Evolutionary conservation across 1,139 yeast species (phyloP).

Genomic region (Debaryomyces fabryi): DNA sequence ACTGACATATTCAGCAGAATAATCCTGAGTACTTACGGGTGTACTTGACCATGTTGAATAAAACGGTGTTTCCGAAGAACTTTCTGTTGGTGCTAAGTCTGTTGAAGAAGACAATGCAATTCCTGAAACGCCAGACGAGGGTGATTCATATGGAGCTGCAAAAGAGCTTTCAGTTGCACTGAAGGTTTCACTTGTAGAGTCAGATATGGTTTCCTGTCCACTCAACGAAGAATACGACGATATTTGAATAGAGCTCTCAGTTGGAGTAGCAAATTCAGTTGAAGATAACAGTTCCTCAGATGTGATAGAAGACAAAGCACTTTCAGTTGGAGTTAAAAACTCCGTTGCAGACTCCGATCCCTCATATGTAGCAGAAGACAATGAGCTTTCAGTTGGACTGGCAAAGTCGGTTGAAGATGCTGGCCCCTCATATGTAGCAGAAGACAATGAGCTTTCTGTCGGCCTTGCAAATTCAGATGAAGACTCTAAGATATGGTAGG

Average conservation of each 20-base stretch:
- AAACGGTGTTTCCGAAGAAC: neutral
- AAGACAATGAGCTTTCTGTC: neutral
- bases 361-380: neutral
- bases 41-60: neutral
- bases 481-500: neutral
- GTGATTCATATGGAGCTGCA: neutral
- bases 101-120: neutral
- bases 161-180: neutral
- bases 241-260: slow-evolving; percentile 3
- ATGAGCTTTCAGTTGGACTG: slow-evolving; percentile 6
- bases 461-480: too few species aligned
- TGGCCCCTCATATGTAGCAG: slow-evolving; percentile 1
- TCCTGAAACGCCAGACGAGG: neutral
- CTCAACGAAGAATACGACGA: neutral
- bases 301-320: neutral
- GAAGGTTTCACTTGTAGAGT: neutral
- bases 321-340: slow-evolving; percentile 6
- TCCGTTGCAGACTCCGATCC: slow-evolving; percentile 5
- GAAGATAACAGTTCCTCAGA: slow-evolving; percentile 3
- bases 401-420: slow-evolving; percentile 6
- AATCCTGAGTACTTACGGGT: neutral
- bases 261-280: slow-evolving; percentile 7
- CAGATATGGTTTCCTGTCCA: neutral
- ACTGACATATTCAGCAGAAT: neutral
- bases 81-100: neutral